Percentiles rank a stretch among this genome's conserved stretches.
Evolutionary conservation across 495 filamentous ascomycete species (phyloP).

Genomic region (Aspergillus affinis): DNA sequence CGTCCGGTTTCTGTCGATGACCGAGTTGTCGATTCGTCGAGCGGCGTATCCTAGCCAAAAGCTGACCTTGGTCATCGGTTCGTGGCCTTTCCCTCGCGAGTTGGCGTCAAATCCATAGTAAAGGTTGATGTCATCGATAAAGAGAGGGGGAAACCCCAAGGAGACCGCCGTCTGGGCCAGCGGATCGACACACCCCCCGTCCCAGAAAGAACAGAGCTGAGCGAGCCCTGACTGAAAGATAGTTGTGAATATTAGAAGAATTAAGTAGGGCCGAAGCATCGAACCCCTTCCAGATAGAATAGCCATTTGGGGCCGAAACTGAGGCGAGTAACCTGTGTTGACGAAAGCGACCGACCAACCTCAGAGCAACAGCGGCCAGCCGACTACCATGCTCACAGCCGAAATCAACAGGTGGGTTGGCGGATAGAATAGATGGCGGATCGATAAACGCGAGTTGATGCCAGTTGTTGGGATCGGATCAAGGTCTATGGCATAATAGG

Average conservation of each 20-base stretch:
- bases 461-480: background rate
- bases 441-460: background rate
- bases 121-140: constrained; percentile 36
- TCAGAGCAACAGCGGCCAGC: constrained; percentile 21
- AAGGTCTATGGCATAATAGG: background rate
- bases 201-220: constrained; percentile 43
- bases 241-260: constrained; percentile 19
- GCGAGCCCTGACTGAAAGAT: constrained; percentile 25
- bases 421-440: background rate
- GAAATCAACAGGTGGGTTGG: background rate
- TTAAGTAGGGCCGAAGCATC: constrained; percentile 19
- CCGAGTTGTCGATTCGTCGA: constrained; percentile 30
- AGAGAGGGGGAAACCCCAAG: constrained; percentile 40
- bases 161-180: constrained; percentile 42
- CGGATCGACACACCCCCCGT: constrained; percentile 41
- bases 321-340: constrained; percentile 7
- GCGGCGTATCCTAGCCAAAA: constrained; percentile 44
- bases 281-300: constrained; percentile 11
- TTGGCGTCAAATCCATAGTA: constrained; percentile 44
- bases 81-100: constrained; percentile 31
- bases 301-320: constrained; percentile 26
- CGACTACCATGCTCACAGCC: constrained; percentile 26
- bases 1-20: constrained; percentile 39
- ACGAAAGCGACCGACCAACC: constrained; percentile 25
- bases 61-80: constrained; percentile 40